Evolutionary conservation across 2,329 filamentous ascomycete genomes (phyloP).

Genomic region (Sarocladiaceae sp.): DNA sequence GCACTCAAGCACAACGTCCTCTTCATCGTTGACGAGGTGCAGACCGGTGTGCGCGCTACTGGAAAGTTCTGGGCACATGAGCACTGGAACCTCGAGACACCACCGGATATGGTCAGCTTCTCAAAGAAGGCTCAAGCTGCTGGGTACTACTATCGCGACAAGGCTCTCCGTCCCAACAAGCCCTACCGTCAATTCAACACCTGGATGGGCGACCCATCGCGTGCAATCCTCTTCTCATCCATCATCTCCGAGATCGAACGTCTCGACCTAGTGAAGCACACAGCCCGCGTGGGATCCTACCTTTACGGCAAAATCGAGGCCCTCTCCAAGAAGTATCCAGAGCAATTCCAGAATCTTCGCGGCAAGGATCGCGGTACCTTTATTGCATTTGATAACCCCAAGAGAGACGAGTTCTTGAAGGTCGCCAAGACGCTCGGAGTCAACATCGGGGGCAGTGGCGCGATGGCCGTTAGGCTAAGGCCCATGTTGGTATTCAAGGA

Average conservation of each 20-base stretch:
- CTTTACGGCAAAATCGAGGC: slow-evolving; percentile 66
- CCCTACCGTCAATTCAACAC: slow-evolving; percentile 97
- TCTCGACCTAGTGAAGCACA: slow-evolving; percentile 73
- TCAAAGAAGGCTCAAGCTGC: slow-evolving; percentile 94
- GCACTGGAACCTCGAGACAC: slow-evolving; percentile 77
- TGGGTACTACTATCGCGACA: slow-evolving; percentile 86
- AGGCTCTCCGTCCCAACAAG: slow-evolving; percentile 79
- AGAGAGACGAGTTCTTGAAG: slow-evolving; percentile 72
- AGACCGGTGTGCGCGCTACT: slow-evolving; percentile 88
- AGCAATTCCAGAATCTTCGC: slow-evolving; percentile 75
- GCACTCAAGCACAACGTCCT: slow-evolving; percentile 75
- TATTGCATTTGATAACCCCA: slow-evolving; percentile 83
- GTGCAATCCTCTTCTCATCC: slow-evolving; percentile 78
- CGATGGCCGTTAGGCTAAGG: slow-evolving; percentile 69
- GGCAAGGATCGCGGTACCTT: slow-evolving; percentile 89
- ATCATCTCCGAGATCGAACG: slow-evolving; percentile 79
- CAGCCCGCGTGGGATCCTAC: slow-evolving; percentile 73
- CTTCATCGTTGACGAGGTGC: slow-evolving; percentile 90
- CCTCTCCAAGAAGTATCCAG: slow-evolving; percentile 67
- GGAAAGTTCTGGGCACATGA: slow-evolving; percentile 97
- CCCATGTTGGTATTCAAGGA: slow-evolving; percentile 94
- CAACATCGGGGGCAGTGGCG: slow-evolving; percentile 83
- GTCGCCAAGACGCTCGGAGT: slow-evolving; percentile 76
- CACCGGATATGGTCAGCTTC: slow-evolving; percentile 93
- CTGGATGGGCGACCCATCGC: slow-evolving; percentile 91